Evolutionary conservation across 805 yeast species (phyloP).

Genomic region (Vanderwaltozyma yarrowii): DNA sequence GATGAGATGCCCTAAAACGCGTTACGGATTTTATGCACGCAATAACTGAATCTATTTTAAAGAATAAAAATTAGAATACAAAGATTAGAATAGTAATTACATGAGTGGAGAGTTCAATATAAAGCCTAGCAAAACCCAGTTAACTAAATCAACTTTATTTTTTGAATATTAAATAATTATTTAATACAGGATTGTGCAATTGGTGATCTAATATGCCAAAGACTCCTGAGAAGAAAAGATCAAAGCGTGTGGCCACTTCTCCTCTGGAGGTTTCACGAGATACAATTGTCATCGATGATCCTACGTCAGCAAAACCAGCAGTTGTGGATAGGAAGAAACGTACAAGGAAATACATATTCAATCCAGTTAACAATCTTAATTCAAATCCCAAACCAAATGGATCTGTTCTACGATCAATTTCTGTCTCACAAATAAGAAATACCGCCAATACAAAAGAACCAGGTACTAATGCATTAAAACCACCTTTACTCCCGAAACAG

Average conservation of each 20-base stretch:
- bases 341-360: slow-evolving; percentile 20
- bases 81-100: no score
- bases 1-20: no score
- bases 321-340: slow-evolving; percentile 4
- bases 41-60: no score
- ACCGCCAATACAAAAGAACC: slow-evolving; percentile 5
- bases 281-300: no score
- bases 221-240: slow-evolving; percentile 2
- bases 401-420: slow-evolving; percentile 18
- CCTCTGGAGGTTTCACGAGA: no score
- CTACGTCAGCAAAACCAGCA: background rate
- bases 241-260: slow-evolving; percentile 1
- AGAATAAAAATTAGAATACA: no score
- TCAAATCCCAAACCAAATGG: slow-evolving; percentile 3
- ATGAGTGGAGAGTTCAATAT: no score
- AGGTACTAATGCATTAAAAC: slow-evolving; percentile 1
- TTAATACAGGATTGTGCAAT: no score
- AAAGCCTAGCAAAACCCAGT: no score
- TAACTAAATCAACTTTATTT: no score
- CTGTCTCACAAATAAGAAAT: slow-evolving; percentile 25
- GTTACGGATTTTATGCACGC: no score
- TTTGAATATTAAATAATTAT: no score
- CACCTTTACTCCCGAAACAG: background rate
- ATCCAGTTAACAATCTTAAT: slow-evolving; percentile 20
- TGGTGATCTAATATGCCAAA: background rate